Evolutionary conservation across 2,329 filamentous ascomycete species (phyloP).

Genomic region (Cladosporium sp.): DNA sequence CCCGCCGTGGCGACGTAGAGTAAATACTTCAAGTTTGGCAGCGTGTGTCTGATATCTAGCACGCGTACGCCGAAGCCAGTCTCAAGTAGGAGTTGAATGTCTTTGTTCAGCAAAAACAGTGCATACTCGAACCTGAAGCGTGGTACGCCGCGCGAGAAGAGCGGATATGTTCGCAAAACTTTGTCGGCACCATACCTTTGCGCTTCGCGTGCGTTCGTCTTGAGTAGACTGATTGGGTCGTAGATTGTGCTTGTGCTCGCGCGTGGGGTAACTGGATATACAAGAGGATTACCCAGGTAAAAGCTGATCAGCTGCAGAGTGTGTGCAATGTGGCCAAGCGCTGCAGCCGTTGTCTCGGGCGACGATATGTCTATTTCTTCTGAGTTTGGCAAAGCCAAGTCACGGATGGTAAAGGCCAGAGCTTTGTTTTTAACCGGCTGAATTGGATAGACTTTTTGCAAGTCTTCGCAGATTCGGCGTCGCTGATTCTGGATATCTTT

Average conservation of each 20-base stretch:
- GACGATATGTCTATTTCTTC: conserved; percentile 65
- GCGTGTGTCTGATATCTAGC: conserved; percentile 85
- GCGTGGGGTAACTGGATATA: conserved; percentile 73
- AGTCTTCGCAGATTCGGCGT: conserved; percentile 81
- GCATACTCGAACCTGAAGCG: conserved; percentile 94
- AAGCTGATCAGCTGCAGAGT: conserved; percentile 74
- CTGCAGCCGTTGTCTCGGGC: conserved; percentile 75
- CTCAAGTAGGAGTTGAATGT: conserved; percentile 72
- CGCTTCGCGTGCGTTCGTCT: conserved; percentile 27
- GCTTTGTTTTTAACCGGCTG: conserved; percentile 63
- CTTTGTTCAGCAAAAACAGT: conserved; percentile 94
- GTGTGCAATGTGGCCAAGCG: conserved; percentile 76
- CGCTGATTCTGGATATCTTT: conserved; percentile 80
- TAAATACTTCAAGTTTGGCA: conserved; percentile 91
- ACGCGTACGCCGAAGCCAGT: conserved; percentile 71
- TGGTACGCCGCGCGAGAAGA: conserved; percentile 68
- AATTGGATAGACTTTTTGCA: conserved; percentile 78
- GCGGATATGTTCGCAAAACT: conserved; percentile 63
- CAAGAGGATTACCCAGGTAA: conserved; percentile 76
- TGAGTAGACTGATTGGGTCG: conserved; percentile 63
- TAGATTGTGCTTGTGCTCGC: conserved; percentile 74
- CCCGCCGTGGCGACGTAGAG: conserved; percentile 87
- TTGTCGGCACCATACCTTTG: conserved; percentile 26
- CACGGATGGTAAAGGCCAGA: conserved; percentile 81
- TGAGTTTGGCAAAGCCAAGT: conserved; percentile 76